Conservation (phyloP, 306 rosid genomes). For the Glycyrrhiza uralensis region DNA sequence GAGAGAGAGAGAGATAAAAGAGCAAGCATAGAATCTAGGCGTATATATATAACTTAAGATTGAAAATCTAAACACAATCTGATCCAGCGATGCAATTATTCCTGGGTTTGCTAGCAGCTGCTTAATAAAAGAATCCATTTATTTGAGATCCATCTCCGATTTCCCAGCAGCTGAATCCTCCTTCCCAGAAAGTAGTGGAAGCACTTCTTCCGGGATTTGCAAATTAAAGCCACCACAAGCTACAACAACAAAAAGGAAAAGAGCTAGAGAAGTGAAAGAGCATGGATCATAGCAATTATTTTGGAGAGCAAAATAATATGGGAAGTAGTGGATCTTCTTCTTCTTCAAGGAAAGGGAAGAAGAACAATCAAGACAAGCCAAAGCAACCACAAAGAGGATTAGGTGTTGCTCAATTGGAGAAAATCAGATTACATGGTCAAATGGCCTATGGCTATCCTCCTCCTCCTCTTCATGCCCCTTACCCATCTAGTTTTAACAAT, state of each 20-base stretch:
- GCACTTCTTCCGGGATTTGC: conserved; percentile 49
- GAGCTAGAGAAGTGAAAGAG: background rate
- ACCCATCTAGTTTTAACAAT: conserved; percentile 49
- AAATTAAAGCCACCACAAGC: background rate
- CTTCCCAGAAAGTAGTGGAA: background rate
- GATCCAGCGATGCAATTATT: conserved; percentile 99
- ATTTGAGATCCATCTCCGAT: conserved; percentile 52
- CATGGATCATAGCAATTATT: conserved; percentile 74
- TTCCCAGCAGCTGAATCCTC: conserved; percentile 32
- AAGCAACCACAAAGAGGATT: conserved; percentile 98
- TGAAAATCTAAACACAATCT: conserved; percentile 82
- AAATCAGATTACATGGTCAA: conserved; percentile 95
- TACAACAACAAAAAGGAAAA: background rate
- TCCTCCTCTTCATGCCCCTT: conserved; percentile 46
- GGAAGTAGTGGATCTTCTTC: conserved; percentile 62
- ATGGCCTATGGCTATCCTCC: conserved; percentile 38
- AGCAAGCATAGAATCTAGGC: conserved; percentile 81
- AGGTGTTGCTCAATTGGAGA: conserved; percentile 98
- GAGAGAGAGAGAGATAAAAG: conserved; percentile 33
- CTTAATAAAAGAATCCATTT: no score
- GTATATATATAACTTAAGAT: conserved; percentile 50
- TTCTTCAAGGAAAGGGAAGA: conserved; percentile 76
- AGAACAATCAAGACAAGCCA: conserved; percentile 76
- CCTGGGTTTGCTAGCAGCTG: conserved; percentile 45
- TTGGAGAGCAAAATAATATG: conserved; percentile 87